A percentile compares a stretch with the other conserved stretches of the same genome.
Conservation (phyloP, 495 filamentous ascomycete species). For the Articulospora tetracladia region DNA sequence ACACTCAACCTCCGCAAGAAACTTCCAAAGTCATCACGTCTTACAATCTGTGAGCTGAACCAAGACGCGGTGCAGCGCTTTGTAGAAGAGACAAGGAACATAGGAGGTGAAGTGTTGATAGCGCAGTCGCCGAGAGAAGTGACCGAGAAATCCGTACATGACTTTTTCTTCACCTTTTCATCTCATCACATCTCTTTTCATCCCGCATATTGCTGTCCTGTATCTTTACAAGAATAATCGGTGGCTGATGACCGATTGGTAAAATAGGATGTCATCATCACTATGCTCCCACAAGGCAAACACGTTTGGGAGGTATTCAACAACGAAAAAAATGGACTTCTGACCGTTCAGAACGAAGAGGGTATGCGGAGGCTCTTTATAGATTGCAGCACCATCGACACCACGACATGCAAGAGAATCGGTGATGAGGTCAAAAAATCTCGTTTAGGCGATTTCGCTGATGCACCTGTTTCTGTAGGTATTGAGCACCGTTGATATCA, state of each 20-base stretch:
- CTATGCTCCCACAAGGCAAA: neutral
- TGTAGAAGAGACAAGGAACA: neutral
- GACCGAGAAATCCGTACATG: neutral
- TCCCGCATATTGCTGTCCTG: neutral
- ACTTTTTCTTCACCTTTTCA: neutral
- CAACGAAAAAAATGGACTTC: neutral
- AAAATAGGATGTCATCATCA: constrained; percentile 4
- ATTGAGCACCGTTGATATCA: no score
- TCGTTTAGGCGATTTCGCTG: neutral
- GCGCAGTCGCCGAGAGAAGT: neutral
- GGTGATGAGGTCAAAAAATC: neutral
- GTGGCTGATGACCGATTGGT: neutral
- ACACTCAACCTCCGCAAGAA: constrained; percentile 1
- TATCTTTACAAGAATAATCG: neutral
- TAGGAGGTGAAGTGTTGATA: neutral
- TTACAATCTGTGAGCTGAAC: constrained; percentile 4
- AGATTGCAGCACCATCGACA: constrained; percentile 10
- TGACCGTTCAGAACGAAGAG: neutral
- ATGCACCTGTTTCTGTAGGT: constrained; percentile 8
- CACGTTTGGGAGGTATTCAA: neutral
- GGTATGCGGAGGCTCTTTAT: neutral
- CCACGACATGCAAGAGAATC: neutral
- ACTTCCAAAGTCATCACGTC: neutral
- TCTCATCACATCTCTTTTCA: neutral
- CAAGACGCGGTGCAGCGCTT: constrained; percentile 1